Evolutionary conservation across 1,139 yeast species (phyloP).

Genomic region (Magnusiomyces ingens): DNA sequence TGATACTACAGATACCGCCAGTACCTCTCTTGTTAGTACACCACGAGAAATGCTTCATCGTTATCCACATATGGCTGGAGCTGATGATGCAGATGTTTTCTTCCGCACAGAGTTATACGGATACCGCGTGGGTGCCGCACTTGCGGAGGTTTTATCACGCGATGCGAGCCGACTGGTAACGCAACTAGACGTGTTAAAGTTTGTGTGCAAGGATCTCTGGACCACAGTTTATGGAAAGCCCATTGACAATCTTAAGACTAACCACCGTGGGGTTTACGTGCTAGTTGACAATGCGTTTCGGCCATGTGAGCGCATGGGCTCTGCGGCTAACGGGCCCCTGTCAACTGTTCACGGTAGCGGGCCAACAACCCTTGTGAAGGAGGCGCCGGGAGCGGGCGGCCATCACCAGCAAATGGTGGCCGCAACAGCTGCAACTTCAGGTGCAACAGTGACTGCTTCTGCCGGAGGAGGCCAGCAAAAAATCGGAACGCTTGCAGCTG

Average conservation of each 20-base stretch:
- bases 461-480: background rate
- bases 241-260: conserved; percentile 86
- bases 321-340: conserved; percentile 22
- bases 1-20: no score
- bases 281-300: conserved; percentile 61
- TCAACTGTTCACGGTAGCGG: background rate
- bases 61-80: conserved; percentile 20
- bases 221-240: conserved; percentile 70
- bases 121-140: conserved; percentile 62
- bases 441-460: background rate
- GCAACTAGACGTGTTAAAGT: conserved; percentile 77
- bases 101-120: conserved; percentile 65
- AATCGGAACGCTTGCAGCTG: background rate
- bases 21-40: conserved; percentile 19
- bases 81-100: conserved; percentile 48
- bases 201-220: conserved; percentile 91
- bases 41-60: background rate
- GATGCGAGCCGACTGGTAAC: conserved; percentile 48
- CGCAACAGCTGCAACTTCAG: background rate
- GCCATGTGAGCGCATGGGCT: conserved; percentile 50
- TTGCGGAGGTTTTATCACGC: conserved; percentile 66
- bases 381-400: no score
- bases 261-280: conserved; percentile 80
- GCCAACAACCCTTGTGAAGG: no score
- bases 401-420: background rate